These are phyloP conservation scores for Murraya paniculata DNA, from an alignment of 345 rosid genomes.

Conservation along the genomic window DNA sequence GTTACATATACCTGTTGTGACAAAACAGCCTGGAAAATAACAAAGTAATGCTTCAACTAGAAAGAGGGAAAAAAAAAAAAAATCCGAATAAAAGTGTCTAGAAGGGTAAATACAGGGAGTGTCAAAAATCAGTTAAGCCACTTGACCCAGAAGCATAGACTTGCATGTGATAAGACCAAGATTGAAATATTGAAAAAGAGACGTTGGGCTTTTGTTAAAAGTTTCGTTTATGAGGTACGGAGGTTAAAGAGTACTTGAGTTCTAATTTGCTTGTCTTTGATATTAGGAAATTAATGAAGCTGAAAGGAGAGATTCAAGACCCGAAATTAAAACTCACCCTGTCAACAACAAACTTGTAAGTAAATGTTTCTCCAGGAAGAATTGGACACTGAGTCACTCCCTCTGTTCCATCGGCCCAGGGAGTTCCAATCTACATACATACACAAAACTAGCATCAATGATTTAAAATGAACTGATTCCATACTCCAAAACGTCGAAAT, in stretches of 20 bases:
- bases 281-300: background rate
- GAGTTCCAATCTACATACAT: constrained; percentile 51
- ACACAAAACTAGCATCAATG: background rate
- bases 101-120: background rate
- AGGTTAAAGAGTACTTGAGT: no score
- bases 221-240: no score
- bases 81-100: background rate
- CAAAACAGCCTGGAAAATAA: background rate
- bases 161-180: no score
- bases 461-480: background rate
- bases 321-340: constrained; percentile 34
- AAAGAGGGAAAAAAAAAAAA: background rate
- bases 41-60: background rate
- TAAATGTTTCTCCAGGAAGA: constrained; percentile 65
- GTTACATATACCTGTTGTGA: background rate
- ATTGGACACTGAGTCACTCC: constrained; percentile 76
- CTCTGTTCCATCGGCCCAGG: constrained; percentile 74
- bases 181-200: no score
- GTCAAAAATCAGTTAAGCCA: no score
- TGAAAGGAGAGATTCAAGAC: background rate
- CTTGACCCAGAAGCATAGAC: no score
- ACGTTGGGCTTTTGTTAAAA: no score
- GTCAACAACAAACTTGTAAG: constrained; percentile 60
- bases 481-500: background rate
- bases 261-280: background rate